Evolutionary conservation across 1,284 basidiomycete genomes (phyloP).

Genomic region (Cutaneotrichosporon sp.): DNA sequence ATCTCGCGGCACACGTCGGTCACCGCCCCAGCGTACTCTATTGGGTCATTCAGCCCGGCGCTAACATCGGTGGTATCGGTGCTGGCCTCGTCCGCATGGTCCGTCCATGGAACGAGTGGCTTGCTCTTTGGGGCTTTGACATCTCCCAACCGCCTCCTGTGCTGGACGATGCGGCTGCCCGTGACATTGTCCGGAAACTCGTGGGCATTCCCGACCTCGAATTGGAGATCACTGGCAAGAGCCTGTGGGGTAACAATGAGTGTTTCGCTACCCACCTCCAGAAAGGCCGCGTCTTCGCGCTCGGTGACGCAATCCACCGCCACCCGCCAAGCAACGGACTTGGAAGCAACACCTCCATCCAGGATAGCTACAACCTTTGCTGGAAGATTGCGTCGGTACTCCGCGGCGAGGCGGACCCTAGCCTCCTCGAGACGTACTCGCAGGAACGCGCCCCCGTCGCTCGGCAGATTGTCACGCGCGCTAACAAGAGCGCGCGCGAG

Average conservation of each 20-base stretch:
- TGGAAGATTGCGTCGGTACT: conserved; percentile 24
- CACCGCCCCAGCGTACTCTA: conserved; percentile 22
- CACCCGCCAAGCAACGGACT: conserved; percentile 26
- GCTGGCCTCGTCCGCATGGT: conserved; percentile 26
- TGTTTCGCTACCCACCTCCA: conserved; percentile 21
- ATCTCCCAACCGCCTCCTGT: conserved; percentile 18
- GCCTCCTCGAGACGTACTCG: conserved; percentile 20
- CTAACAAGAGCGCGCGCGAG: conserved; percentile 24
- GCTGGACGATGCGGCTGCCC: conserved; percentile 17
- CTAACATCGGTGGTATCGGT: conserved; percentile 24
- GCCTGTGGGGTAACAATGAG: conserved; percentile 26
- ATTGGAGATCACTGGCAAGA: conserved; percentile 24
- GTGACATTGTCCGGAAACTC: conserved; percentile 19
- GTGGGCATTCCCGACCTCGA: conserved; percentile 25
- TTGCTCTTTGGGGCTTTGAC: conserved; percentile 23
- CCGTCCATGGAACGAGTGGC: conserved; percentile 26
- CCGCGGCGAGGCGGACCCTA: conserved; percentile 15
- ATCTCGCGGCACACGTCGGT: conserved; percentile 14
- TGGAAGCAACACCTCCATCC: conserved; percentile 25
- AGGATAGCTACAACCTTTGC: conserved; percentile 25
- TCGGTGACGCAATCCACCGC: conserved; percentile 24
- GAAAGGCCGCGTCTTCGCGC: conserved; percentile 23
- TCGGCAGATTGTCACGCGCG: conserved; percentile 25
- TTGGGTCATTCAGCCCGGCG: conserved; percentile 26
- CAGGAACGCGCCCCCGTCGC: conserved; percentile 22